Evolutionary conservation across 2,329 filamentous ascomycete species (phyloP).

Genomic region (Eurotiales sp.): DNA sequence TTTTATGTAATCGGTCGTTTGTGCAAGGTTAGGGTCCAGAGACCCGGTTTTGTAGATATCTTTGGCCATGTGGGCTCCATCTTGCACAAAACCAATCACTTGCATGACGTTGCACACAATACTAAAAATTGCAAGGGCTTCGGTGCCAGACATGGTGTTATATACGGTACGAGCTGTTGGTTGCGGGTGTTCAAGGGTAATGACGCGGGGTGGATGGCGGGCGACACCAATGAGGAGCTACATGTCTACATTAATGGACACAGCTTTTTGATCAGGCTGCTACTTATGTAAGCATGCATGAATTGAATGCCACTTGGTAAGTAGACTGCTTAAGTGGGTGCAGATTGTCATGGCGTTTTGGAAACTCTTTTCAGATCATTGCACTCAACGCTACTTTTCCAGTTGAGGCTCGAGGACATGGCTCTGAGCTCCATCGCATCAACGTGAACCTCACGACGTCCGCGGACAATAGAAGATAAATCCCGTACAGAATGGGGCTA

Average conservation of each 20-base stretch:
- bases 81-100: slow-evolving; percentile 3
- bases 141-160: background rate
- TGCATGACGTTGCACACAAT: slow-evolving; percentile 5
- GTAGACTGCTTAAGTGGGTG: no score
- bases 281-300: background rate
- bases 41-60: background rate
- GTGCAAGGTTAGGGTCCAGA: background rate
- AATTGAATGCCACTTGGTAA: no score
- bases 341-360: no score
- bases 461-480: no score
- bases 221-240: background rate
- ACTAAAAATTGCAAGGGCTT: background rate
- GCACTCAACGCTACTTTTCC: no score
- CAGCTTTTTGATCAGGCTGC: background rate
- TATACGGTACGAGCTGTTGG: background rate
- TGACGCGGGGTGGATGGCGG: background rate
- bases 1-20: background rate
- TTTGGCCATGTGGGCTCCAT: background rate
- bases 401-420: no score
- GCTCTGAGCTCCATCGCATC: no score
- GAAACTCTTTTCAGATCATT: no score
- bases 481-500: no score
- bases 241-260: background rate
- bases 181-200: background rate
- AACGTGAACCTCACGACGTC: no score